Base-by-base conservation (phyloP, 495 filamentous ascomycete species). In the Rostrohypoxylon terebratum region DNA sequence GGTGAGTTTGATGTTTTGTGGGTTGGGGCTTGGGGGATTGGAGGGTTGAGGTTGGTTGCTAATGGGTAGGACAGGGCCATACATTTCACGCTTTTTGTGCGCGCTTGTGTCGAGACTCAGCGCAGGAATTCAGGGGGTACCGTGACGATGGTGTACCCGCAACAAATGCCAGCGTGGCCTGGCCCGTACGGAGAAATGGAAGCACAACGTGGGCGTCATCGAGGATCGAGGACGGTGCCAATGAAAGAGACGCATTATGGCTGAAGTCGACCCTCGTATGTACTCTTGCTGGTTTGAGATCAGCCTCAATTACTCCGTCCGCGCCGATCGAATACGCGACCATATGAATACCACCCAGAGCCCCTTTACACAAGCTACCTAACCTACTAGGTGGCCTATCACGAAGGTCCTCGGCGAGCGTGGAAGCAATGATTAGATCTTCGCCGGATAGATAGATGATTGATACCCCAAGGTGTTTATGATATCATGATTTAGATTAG, bases 71-170 rank as follows among this genome's bases (percentile, higher is more conserved):
- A 72, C 8, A 54, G 75, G 47, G 23, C 68, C 16, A 69, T 82
- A 55, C 75, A 82, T 42, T 80, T 84, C 64, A 59, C 76, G 38
- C 75, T 84, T n/a, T 83, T 84, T 50, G 66, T 80, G 1, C 72
- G 79, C 11, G 79, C 80, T 3, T 84, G 82, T 33, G 72, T 81
- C 63, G 81, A 83, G 60, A 80, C 78, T 9, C 58, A 76, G 55
- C 69, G 61, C 36, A 25, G 72, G 18, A 78, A 80, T 63, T 18
- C 45, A 21, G 54, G 55, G 8, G 59, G 18, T 14, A 59, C 73
- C 13, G 38, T 44, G 10, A 34, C 69, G 57, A 42, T 68, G 20
- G 51, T 68, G 11, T 66, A 72, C 16, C 71, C 59, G 58, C 69
- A 59, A 21, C 50, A 62, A n/a, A 23, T 28, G n/a, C 48, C 21